These are phyloP conservation scores for Fusarium guadeloupense DNA, from an alignment of 2,329 filamentous ascomycete genomes.

Conservation along the genomic window DNA sequence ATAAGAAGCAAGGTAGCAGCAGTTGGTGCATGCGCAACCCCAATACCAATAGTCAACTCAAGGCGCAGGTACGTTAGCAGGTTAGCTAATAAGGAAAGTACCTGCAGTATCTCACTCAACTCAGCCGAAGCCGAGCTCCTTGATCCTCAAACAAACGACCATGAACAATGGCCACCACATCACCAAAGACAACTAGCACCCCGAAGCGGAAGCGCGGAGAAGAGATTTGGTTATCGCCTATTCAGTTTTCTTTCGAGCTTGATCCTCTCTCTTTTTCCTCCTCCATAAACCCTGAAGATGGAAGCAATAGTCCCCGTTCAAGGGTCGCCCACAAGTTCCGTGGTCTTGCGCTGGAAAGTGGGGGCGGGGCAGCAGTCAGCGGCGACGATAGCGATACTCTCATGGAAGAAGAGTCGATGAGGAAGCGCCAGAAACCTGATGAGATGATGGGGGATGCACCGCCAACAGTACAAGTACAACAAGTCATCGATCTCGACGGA, in stretches of 20 bases:
- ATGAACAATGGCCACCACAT: constrained; percentile 38
- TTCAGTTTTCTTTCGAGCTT: constrained; percentile 62
- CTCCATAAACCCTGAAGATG: constrained; percentile 52
- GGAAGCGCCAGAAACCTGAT: constrained; percentile 53
- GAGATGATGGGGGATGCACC: constrained; percentile 44
- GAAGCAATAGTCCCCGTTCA: constrained; percentile 62
- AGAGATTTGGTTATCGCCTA: constrained; percentile 46
- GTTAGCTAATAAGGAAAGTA: constrained; percentile 1
- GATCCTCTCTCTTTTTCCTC: constrained; percentile 44
- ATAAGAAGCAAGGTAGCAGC: constrained; percentile 10
- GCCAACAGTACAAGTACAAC: constrained; percentile 11
- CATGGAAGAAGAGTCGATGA: constrained; percentile 35
- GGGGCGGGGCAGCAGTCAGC: constrained; percentile 54
- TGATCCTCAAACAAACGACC: constrained; percentile 11
- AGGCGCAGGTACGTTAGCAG: no score
- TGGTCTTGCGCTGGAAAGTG: constrained; percentile 58
- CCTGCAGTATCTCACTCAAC: constrained; percentile 10
- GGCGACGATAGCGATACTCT: constrained; percentile 44
- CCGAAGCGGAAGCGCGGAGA: constrained; percentile 59
- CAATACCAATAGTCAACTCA: constrained; percentile 3
- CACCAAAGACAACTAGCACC: constrained; percentile 48
- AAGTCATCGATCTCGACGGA: constrained; percentile 16
- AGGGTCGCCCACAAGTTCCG: constrained; percentile 63
- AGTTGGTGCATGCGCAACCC: constrained; percentile 28
- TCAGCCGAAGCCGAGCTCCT: constrained; percentile 4